Evolutionary conservation across 2,329 filamentous ascomycete species (phyloP).

Genomic region (Blumeria hordei): DNA sequence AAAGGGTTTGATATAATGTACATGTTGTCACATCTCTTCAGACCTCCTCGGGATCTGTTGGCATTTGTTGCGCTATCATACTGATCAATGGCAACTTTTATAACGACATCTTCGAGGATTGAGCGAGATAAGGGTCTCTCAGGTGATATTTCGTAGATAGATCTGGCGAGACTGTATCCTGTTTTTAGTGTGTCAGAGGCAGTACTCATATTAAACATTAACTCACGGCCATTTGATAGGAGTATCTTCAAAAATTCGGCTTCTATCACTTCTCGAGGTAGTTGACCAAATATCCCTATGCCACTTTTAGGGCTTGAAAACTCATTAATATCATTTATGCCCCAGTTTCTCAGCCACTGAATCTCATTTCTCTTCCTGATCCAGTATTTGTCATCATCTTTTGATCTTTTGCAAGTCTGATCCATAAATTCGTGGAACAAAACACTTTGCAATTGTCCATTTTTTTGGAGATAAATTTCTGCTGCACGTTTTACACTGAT

Average conservation of each 20-base stretch:
- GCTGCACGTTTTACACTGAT: constrained; percentile 28
- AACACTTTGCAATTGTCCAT: constrained; percentile 37
- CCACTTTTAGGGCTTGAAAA: constrained; percentile 17
- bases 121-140: constrained; percentile 24
- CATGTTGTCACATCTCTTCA: constrained; percentile 60
- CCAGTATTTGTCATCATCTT: constrained; percentile 41
- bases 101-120: constrained; percentile 32
- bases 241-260: constrained; percentile 46
- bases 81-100: constrained; percentile 38
- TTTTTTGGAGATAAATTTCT: constrained; percentile 38
- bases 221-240: constrained; percentile 33
- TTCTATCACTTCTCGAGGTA: constrained; percentile 39
- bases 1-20: constrained; percentile 17
- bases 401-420: constrained; percentile 20
- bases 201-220: not conserved
- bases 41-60: constrained; percentile 48
- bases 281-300: constrained; percentile 27
- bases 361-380: constrained; percentile 34
- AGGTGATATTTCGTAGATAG: constrained; percentile 30
- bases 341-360: constrained; percentile 54
- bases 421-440: constrained; percentile 25
- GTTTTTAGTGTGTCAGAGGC: constrained; percentile 3
- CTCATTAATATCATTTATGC: constrained; percentile 22
- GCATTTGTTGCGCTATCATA: constrained; percentile 71
- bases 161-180: constrained; percentile 39